Conservation (phyloP, 495 filamentous ascomycete species). For the Daldinia grandis region DNA sequence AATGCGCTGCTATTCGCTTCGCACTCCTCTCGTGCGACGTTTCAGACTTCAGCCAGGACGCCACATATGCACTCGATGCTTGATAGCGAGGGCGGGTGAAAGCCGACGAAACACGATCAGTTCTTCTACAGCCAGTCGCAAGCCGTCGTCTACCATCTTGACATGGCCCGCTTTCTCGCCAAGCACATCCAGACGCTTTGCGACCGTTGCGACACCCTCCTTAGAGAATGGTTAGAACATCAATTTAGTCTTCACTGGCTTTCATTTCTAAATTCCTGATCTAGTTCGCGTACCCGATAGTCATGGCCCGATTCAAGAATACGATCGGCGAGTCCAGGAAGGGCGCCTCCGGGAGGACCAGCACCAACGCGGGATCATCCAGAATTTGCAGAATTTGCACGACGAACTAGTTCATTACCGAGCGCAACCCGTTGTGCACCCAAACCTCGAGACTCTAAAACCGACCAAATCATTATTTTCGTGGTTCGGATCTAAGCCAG, state of each 20-base stretch:
- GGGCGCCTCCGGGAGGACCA: slow-evolving; percentile 83
- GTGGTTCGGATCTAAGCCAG: slow-evolving; percentile 66
- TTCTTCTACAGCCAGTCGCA: slow-evolving; percentile 13
- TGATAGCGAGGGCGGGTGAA: slow-evolving; percentile 15
- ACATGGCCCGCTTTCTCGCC: slow-evolving; percentile 29
- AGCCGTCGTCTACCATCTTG: slow-evolving; percentile 5
- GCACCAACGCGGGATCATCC: slow-evolving; percentile 90
- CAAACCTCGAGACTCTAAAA: slow-evolving; percentile 75
- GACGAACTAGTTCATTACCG: slow-evolving; percentile 79
- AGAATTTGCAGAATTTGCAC: slow-evolving; percentile 87
- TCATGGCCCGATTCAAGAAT: slow-evolving; percentile 83
- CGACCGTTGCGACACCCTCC: slow-evolving; percentile 45
- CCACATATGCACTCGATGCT: slow-evolving; percentile 34
- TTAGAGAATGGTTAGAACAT: slow-evolving; percentile 44
- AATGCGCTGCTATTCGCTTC: slow-evolving; percentile 32
- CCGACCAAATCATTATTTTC: slow-evolving; percentile 73
- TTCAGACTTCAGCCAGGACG: slow-evolving; percentile 28
- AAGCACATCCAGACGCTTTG: slow-evolving; percentile 41
- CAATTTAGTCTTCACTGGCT: neutral
- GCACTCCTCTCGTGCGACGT: slow-evolving; percentile 30
- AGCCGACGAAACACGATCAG: slow-evolving; percentile 26
- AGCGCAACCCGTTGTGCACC: slow-evolving; percentile 76
- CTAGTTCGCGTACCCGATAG: slow-evolving; percentile 31
- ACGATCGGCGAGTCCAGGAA: slow-evolving; percentile 76
- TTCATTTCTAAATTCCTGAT: slow-evolving; percentile 14